Percentiles rank a stretch among this genome's conserved stretches.
Conservation (phyloP, 1,139 yeast genomes). For the Candida tetrigidarum region DNA sequence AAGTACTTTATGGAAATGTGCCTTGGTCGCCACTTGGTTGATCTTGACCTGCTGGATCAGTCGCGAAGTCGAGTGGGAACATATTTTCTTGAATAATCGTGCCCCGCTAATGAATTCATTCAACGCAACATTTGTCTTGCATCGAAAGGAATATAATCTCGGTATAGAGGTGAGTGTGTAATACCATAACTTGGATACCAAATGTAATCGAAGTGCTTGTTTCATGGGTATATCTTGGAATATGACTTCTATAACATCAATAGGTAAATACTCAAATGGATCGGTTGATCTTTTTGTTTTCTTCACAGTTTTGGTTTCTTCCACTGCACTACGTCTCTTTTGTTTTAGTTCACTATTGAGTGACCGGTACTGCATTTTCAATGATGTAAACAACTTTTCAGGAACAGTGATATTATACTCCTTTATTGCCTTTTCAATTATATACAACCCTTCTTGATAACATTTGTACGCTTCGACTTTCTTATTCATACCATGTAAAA, state of each 20-base stretch:
- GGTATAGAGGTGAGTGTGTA: constrained; percentile 29
- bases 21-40: constrained; percentile 26
- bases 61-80: constrained; percentile 20
- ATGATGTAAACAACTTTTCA: constrained; percentile 27
- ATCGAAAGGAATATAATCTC: constrained; percentile 28
- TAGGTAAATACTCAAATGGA: constrained; percentile 33
- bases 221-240: constrained; percentile 27
- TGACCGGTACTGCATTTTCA: constrained; percentile 28
- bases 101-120: constrained; percentile 37
- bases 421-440: constrained; percentile 30
- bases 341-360: constrained; percentile 29
- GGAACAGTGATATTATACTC: constrained; percentile 29
- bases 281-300: constrained; percentile 23
- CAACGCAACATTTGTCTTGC: constrained; percentile 29
- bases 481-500: constrained; percentile 33
- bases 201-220: constrained; percentile 29
- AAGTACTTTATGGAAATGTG: constrained; percentile 30
- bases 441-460: constrained; percentile 46
- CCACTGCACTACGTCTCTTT: constrained; percentile 15
- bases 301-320: constrained; percentile 10
- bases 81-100: constrained; percentile 27
- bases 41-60: constrained; percentile 27
- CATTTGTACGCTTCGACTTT: constrained; percentile 46
- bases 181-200: constrained; percentile 41
- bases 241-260: constrained; percentile 33